phyloP scores from a whole-genome alignment of 257 asterid species.

The Knoxia roxburghii region DNA sequence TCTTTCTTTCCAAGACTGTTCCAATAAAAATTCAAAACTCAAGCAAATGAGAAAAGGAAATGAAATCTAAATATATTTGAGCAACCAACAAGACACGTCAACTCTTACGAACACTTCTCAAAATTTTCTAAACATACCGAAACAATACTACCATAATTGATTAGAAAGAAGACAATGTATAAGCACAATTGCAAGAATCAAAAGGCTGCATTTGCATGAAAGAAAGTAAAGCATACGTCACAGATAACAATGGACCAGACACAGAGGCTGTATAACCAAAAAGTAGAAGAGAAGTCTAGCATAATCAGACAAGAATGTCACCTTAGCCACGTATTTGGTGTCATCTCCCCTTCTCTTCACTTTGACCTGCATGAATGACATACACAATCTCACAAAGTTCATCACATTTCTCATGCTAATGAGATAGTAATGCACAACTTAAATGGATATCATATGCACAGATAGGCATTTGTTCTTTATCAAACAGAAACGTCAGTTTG shows the following conservation, averaged over 20 bases:
- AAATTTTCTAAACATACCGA: not conserved
- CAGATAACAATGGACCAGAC: not conserved
- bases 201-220: not conserved
- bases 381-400: conserved; percentile 9
- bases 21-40: not conserved
- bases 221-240: not conserved
- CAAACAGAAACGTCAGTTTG: not conserved
- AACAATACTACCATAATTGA: not conserved
- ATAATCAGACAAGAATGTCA: conserved; percentile 20
- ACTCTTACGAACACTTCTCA: no score
- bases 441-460: not conserved
- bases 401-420: conserved; percentile 10
- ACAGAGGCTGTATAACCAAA: not conserved
- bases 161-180: not conserved
- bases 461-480: not conserved
- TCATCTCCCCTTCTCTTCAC: conserved; percentile 90
- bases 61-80: not conserved
- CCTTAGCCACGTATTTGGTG: conserved; percentile 88
- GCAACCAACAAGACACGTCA: conserved; percentile 1
- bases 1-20: not conserved
- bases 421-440: not conserved
- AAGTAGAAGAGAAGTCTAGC: not conserved
- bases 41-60: not conserved
- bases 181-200: not conserved
- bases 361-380: conserved; percentile 56